Base-by-base conservation (phyloP, 2,329 filamentous ascomycete genomes). In the Exophiala sp. region DNA sequence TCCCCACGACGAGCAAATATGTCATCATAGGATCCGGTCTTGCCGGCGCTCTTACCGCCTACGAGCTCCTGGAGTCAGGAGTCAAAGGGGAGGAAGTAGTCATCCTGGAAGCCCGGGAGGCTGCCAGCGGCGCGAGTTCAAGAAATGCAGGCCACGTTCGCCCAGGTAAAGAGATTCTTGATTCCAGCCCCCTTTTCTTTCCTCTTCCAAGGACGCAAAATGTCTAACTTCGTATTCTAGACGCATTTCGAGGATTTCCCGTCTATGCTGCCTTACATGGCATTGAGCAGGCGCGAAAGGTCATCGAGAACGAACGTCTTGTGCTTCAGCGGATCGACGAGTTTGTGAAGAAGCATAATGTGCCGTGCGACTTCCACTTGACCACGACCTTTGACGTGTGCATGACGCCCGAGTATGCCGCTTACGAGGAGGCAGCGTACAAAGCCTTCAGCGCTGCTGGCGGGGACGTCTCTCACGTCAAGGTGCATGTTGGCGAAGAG, bases 331-430 rank as follows among this genome's bases (percentile, higher is more conserved):
- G 53, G 23, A 63, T 76, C 6, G 64, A 67, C 10, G 61, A 66
- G 1, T 75, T 75, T 53, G 67, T 74, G 2, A 62, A 62, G 22
- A 60, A 65, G 21, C 64, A 75, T 50, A 56, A 66, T 2, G 66
- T 75, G 0, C 61, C 63, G 6, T 75, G 72, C 49, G 73, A 76
- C 49, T 75, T 76, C 59, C 63, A 73, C 43, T 60, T 68, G 1
- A 70, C 70, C 1, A 70, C 68, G 0, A 76, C 73, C 0, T 73
- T 73, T 35, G 73, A 75, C 48, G 70, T 74, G 7, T 76, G 73
- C 56, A 63, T 76, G 61, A 74, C 72, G 0, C 62, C 62, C 0
- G 71, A 72, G 29, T 75, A 75, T 51, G 72, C 71, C 7, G 63
- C 63, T 16, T 72, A 73, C 48, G 70, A 73, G 52, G 67, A 66